Conservation (phyloP, 371 early-diverging fungal genomes). For the Mucor ambiguus region DNA sequence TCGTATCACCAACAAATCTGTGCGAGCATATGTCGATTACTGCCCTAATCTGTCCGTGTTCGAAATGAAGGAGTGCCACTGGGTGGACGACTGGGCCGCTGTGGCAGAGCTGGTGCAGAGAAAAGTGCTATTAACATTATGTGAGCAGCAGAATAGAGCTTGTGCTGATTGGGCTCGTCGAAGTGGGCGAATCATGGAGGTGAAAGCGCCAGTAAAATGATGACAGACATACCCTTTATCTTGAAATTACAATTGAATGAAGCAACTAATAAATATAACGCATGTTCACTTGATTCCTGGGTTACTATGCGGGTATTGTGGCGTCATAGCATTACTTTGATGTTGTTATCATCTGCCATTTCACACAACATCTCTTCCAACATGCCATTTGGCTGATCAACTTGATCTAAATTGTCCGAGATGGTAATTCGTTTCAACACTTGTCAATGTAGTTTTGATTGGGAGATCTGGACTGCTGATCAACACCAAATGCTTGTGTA, state of each 20-base stretch:
- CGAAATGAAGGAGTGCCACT: slow-evolving; percentile 63
- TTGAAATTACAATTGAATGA: not conserved
- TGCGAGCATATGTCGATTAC: slow-evolving; percentile 47
- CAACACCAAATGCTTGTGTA: not conserved
- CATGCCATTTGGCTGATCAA: not conserved
- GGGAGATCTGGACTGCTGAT: slow-evolving; percentile 4
- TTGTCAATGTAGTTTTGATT: not conserved
- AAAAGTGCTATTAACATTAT: slow-evolving; percentile 44
- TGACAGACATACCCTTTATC: not conserved
- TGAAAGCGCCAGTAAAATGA: slow-evolving; percentile 47
- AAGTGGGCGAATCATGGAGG: slow-evolving; percentile 30
- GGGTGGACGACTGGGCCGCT: slow-evolving; percentile 46
- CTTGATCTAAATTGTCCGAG: not conserved
- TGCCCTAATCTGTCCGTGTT: slow-evolving; percentile 59
- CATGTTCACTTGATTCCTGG: not conserved
- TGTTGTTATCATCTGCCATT: too few relatives aligned
- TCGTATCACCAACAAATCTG: slow-evolving; percentile 51
- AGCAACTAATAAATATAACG: not conserved
- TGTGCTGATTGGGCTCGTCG: slow-evolving; percentile 46
- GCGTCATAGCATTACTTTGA: too few relatives aligned
- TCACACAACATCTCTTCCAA: too few relatives aligned
- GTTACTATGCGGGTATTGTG: not conserved
- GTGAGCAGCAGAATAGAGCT: slow-evolving; percentile 48
- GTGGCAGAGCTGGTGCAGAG: slow-evolving; percentile 43
- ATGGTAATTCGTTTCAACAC: not conserved